These are phyloP conservation scores for Pyricularia grisea DNA, from an alignment of 2,329 filamentous ascomycete genomes.

Conservation along the genomic window DNA sequence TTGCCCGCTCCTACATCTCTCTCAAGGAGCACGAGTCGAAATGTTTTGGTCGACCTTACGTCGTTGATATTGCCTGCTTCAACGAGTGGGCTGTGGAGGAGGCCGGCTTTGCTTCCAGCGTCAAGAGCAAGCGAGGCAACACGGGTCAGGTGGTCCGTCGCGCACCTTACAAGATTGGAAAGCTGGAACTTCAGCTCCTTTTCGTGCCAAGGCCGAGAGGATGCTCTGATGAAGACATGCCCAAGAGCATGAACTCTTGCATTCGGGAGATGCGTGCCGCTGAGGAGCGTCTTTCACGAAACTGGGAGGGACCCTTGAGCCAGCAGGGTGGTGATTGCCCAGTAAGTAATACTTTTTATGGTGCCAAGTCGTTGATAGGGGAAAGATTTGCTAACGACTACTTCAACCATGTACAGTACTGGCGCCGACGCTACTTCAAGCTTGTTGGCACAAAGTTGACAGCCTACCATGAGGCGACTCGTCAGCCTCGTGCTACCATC, in stretches of 20 bases:
- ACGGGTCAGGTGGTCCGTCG: conserved; percentile 58
- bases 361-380: not conserved
- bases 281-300: conserved; percentile 67
- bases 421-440: conserved; percentile 96
- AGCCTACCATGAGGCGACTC: conserved; percentile 90
- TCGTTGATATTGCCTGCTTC: conserved; percentile 87
- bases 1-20: conserved; percentile 87
- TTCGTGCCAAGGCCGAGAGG: conserved; percentile 91
- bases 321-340: conserved; percentile 97
- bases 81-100: conserved; percentile 98
- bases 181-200: conserved; percentile 85
- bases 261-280: conserved; percentile 89
- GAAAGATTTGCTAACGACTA: conserved; percentile 26
- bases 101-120: conserved; percentile 65
- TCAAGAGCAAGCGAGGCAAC: conserved; percentile 84
- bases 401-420: conserved; percentile 53
- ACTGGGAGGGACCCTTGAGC: conserved; percentile 82
- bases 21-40: conserved; percentile 84
- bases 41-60: conserved; percentile 81
- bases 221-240: conserved; percentile 87
- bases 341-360: conserved; percentile 53
- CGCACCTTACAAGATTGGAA: conserved; percentile 94
- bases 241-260: conserved; percentile 97
- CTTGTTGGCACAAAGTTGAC: conserved; percentile 84
- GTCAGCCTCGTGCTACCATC: conserved; percentile 92